phyloP scores from a whole-genome alignment of 225 moss, liverwort and hornwort genomes.

The Polytrichum formosum region DNA sequence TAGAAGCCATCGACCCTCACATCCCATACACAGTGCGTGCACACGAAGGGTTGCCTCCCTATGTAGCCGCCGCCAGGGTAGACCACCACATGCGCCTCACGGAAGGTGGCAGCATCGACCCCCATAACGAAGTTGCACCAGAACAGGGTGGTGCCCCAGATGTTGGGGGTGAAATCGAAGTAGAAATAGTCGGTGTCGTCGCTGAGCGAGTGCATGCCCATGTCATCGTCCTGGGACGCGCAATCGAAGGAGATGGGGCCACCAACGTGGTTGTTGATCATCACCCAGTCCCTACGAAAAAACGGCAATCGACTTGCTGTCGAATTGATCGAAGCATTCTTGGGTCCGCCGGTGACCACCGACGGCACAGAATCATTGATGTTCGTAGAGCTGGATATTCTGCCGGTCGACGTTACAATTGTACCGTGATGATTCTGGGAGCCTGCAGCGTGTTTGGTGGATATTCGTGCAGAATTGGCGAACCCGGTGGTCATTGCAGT shows the following conservation, averaged over 20 bases:
- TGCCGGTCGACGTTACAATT: no score
- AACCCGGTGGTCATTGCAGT: no score
- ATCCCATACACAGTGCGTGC: not conserved
- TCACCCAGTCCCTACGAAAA: not conserved
- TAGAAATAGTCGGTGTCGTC: not conserved
- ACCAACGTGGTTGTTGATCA: not conserved
- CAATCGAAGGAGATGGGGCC: not conserved
- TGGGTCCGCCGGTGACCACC: no score
- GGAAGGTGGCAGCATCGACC: no score
- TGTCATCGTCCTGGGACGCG: not conserved
- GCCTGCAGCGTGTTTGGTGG: no score
- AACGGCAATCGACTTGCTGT: no score
- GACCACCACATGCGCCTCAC: not conserved
- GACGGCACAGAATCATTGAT: no score
- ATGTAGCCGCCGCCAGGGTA: not conserved
- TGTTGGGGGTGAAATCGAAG: not conserved
- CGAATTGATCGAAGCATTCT: no score
- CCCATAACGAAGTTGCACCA: not conserved
- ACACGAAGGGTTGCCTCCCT: not conserved
- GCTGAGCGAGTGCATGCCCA: not conserved
- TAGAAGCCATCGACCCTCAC: constrained; percentile 4
- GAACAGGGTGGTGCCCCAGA: constrained; percentile 2
- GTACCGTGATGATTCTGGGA: no score
- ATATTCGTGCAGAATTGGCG: no score
- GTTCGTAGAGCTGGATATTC: no score